Evolutionary conservation across 2,329 filamentous ascomycete species (phyloP).

Genomic region (Monilinia laxa): DNA sequence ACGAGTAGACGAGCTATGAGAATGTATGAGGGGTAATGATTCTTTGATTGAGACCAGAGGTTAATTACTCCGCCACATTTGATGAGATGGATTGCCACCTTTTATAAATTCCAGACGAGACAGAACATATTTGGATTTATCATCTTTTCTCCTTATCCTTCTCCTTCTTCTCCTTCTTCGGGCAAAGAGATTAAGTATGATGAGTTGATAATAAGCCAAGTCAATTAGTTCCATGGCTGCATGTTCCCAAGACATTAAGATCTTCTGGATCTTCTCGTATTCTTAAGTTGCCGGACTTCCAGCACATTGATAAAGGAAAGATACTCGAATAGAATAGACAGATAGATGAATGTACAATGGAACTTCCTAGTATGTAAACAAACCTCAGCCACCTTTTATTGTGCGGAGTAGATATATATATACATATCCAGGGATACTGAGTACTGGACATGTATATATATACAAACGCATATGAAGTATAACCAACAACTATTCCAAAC

Average conservation of each 20-base stretch:
- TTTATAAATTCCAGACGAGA: not conserved
- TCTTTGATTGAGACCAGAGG: slow-evolving; percentile 3
- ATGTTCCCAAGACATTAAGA: not conserved
- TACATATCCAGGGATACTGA: too few relatives aligned
- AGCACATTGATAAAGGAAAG: not conserved
- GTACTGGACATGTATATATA: too few relatives aligned
- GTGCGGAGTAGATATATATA: too few relatives aligned
- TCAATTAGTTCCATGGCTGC: not conserved
- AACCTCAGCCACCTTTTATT: slow-evolving; percentile 5
- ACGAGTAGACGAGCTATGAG: not conserved
- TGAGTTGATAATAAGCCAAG: slow-evolving; percentile 14
- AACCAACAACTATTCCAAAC: too few relatives aligned
- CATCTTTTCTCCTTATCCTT: too few relatives aligned
- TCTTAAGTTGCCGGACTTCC: slow-evolving; percentile 9
- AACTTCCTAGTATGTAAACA: not conserved
- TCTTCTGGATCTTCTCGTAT: slow-evolving; percentile 13
- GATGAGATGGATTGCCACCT: not conserved
- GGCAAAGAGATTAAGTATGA: not conserved
- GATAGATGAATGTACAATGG: too few relatives aligned
- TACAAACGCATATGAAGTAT: too few relatives aligned
- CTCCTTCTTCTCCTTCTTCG: not conserved
- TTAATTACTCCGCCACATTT: slow-evolving; percentile 4
- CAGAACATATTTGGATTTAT: not conserved
- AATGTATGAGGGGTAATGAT: not conserved
- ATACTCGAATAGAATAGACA: too few relatives aligned